Conservation (phyloP, 225 moss, liverwort and hornwort species). For the Physcomitrium patens region DNA sequence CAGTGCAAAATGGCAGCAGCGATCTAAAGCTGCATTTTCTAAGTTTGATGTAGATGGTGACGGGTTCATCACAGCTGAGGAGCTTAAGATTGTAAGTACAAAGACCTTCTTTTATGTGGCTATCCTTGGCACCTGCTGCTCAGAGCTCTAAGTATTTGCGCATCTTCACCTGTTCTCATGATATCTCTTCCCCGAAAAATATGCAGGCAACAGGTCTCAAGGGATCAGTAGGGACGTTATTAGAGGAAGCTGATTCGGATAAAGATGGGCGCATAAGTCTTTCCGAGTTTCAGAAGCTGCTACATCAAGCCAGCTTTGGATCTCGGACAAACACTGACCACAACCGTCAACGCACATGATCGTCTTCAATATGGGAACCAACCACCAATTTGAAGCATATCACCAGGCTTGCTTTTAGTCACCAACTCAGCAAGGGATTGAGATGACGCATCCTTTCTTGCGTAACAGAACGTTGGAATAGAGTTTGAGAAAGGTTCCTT, state of each 20-base stretch:
- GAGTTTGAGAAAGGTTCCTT: too few relatives aligned
- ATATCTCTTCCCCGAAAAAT: not conserved
- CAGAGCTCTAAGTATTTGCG: not conserved
- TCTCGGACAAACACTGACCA: slow-evolving; percentile 67
- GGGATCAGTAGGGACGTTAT: slow-evolving; percentile 69
- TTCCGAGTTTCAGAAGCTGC: slow-evolving; percentile 70
- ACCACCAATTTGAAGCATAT: not conserved
- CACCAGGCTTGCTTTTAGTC: slow-evolving; percentile 13
- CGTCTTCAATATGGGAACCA: not conserved
- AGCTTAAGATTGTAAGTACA: slow-evolving; percentile 67
- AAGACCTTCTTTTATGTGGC: not conserved
- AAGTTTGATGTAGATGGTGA: slow-evolving; percentile 82
- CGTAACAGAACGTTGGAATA: not conserved
- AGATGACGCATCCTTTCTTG: not conserved
- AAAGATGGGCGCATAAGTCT: slow-evolving; percentile 81
- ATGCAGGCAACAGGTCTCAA: slow-evolving; percentile 70
- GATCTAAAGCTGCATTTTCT: slow-evolving; percentile 75
- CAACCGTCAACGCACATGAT: slow-evolving; percentile 27
- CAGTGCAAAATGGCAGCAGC: slow-evolving; percentile 67
- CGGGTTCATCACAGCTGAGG: slow-evolving; percentile 80
- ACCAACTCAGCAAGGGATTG: not conserved
- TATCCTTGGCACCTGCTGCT: not conserved
- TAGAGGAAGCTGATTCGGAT: slow-evolving; percentile 85
- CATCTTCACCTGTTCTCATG: not conserved
- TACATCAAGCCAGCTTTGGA: slow-evolving; percentile 84